A percentile compares a stretch with the other conserved stretches of the same genome.
Evolutionary conservation across 208 protist genomes (phyloP).

Genomic region (Leishmania mexicana): DNA sequence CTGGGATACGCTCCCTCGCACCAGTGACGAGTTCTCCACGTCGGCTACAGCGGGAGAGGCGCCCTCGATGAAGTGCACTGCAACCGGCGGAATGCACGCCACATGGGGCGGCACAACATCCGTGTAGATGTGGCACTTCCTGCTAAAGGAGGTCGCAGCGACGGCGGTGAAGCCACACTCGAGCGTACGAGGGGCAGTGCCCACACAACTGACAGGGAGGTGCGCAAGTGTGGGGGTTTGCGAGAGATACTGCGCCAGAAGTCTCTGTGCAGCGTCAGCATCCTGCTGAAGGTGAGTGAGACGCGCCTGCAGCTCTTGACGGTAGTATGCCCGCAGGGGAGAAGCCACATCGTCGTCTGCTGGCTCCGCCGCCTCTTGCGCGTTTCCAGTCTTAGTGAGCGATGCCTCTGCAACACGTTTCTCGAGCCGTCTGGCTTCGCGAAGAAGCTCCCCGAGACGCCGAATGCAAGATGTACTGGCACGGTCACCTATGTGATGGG

Average conservation of each 20-base stretch:
- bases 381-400: not conserved
- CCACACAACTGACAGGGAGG: conserved; percentile 27
- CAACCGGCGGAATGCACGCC: conserved; percentile 5
- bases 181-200: conserved; percentile 10
- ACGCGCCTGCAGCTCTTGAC: conserved; percentile 19
- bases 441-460: conserved; percentile 20
- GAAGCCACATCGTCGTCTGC: not conserved
- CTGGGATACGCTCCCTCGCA: not conserved
- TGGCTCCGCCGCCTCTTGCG: not conserved
- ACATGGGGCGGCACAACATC: conserved; percentile 9
- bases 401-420: not conserved
- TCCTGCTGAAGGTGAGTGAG: conserved; percentile 16
- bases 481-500: not conserved
- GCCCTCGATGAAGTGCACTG: not conserved
- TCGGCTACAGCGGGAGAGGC: not conserved
- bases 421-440: conserved; percentile 12
- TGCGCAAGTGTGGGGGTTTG: conserved; percentile 5
- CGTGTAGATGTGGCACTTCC: conserved; percentile 1
- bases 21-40: not conserved
- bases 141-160: not conserved
- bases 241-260: conserved; percentile 11
- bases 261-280: not conserved
- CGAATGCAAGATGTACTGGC: conserved; percentile 2
- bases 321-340: conserved; percentile 19
- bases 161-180: not conserved